These are phyloP conservation scores for Bacidia rubella DNA, from an alignment of 495 filamentous ascomycete genomes.

Conservation along the genomic window DNA sequence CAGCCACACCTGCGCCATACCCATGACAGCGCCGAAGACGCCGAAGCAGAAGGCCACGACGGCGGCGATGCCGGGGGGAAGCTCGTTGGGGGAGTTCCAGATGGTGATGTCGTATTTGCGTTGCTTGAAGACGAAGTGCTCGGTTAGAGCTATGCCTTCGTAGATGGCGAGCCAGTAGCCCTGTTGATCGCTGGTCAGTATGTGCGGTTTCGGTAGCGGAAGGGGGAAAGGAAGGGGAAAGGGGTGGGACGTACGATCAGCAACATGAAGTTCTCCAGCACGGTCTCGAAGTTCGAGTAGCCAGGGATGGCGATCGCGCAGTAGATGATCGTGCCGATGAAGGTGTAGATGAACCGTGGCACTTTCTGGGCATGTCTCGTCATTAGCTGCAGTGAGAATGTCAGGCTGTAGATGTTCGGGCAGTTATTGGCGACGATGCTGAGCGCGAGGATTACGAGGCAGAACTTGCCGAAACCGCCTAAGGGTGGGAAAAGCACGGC, in stretches of 20 bases:
- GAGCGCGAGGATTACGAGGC: conserved; percentile 64
- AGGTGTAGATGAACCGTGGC: conserved; percentile 66
- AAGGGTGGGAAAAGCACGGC: conserved; percentile 52
- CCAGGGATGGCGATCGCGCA: conserved; percentile 67
- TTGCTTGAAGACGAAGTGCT: conserved; percentile 67
- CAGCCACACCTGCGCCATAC: conserved; percentile 69
- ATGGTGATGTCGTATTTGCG: conserved; percentile 50
- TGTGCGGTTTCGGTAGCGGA: background rate
- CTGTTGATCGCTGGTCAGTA: conserved; percentile 10
- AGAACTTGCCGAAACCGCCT: conserved; percentile 70
- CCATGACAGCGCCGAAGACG: conserved; percentile 56
- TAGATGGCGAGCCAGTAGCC: conserved; percentile 81
- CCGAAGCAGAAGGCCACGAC: conserved; percentile 53
- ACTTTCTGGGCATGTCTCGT: conserved; percentile 49
- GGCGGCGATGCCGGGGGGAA: conserved; percentile 64
- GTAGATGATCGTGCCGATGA: conserved; percentile 53
- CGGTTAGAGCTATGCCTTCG: conserved; percentile 52
- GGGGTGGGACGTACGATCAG: conserved; percentile 37
- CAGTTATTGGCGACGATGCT: conserved; percentile 77
- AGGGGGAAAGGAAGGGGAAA: background rate
- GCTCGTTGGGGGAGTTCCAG: conserved; percentile 43
- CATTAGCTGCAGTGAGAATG: conserved; percentile 61
- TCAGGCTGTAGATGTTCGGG: conserved; percentile 80
- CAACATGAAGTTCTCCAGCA: conserved; percentile 69
- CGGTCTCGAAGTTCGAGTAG: conserved; percentile 55